Conservation (phyloP, 2,329 filamentous ascomycete genomes). For the Aspergillus luchuensis region DNA sequence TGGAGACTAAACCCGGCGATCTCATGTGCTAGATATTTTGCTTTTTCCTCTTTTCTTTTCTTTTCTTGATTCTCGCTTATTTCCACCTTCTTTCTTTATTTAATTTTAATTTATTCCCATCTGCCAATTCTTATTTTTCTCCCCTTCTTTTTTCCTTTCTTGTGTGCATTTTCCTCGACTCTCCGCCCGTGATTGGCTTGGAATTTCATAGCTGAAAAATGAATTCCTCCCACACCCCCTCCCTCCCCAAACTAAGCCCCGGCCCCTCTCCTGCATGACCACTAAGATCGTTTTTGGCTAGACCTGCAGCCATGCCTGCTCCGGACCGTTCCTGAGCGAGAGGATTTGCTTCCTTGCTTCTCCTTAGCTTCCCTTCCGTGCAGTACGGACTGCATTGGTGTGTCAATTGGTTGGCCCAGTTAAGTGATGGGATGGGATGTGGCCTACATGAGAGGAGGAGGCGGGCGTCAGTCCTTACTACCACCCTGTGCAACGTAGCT, state of each 20-base stretch:
- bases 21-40: slow-evolving; percentile 10
- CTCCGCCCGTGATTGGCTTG: background rate
- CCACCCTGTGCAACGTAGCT: slow-evolving; percentile 6
- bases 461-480: background rate
- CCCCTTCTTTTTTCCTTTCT: background rate
- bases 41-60: slow-evolving; percentile 2
- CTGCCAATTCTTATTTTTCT: background rate
- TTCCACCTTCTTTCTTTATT: background rate
- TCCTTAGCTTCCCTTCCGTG: slow-evolving; percentile 5
- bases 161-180: background rate
- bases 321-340: slow-evolving; percentile 16
- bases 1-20: slow-evolving; percentile 28
- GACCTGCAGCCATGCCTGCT: slow-evolving; percentile 17
- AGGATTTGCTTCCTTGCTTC: slow-evolving; percentile 19
- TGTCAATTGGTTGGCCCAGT: slow-evolving; percentile 5
- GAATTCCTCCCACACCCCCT: background rate
- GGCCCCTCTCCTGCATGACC: slow-evolving; percentile 6
- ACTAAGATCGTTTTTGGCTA: slow-evolving; percentile 13
- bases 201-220: slow-evolving; percentile 2
- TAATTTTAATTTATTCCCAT: too few relatives aligned
- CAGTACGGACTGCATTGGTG: slow-evolving; percentile 7
- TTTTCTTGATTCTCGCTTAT: slow-evolving; percentile 6
- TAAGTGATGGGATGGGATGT: background rate
- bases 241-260: background rate
- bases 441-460: background rate